Percentiles rank a stretch among this genome's conserved stretches.
Conservation (phyloP, 2,329 filamentous ascomycete genomes). For the Ambrosiella beaveri region DNA sequence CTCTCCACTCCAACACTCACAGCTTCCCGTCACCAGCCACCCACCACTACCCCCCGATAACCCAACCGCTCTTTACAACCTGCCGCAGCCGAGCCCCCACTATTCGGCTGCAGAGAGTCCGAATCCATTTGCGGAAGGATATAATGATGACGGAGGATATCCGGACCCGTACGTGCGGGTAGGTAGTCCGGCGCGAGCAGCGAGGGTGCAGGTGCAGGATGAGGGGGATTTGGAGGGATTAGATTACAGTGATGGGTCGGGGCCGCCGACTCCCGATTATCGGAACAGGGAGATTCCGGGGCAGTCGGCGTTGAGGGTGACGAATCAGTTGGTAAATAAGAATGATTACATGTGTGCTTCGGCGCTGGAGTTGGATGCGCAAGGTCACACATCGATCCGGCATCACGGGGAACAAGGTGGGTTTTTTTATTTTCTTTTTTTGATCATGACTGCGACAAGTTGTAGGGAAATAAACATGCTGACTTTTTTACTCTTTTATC, state of each 20-base stretch:
- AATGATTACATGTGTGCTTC: constrained; percentile 49
- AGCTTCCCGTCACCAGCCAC: neutral
- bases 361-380: constrained; percentile 36
- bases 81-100: neutral
- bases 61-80: neutral
- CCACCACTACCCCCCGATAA: neutral
- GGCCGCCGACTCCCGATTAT: constrained; percentile 6
- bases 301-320: constrained; percentile 7
- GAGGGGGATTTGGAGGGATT: constrained; percentile 26
- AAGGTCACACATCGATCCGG: constrained; percentile 43
- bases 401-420: constrained; percentile 53
- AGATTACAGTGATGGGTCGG: constrained; percentile 18
- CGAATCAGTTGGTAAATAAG: constrained; percentile 32
- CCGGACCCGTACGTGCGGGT: neutral
- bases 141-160: neutral
- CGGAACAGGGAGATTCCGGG: constrained; percentile 1
- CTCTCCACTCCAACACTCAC: neutral
- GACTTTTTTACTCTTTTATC: neutral
- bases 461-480: neutral
- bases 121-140: neutral
- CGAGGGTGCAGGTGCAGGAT: constrained; percentile 1
- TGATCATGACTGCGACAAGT: neutral
- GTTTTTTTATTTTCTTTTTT: neutral
- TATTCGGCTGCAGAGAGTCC: neutral
- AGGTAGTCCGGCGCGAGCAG: neutral